Conservation (phyloP, 257 asterid species). For the Dorcoceras hygrometricum region DNA sequence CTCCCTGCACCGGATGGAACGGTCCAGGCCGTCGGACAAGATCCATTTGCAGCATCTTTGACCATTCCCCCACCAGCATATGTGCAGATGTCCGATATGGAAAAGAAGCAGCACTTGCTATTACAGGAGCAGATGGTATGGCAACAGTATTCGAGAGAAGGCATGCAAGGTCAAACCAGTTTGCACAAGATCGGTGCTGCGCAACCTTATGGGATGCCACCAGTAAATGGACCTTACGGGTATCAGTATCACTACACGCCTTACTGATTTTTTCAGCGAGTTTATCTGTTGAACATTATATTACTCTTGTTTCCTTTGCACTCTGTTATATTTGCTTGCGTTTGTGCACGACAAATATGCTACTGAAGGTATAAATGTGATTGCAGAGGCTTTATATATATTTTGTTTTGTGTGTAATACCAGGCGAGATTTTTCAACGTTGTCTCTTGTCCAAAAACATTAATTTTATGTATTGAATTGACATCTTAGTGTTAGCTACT, state of each 20-base stretch:
- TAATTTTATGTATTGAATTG: no score
- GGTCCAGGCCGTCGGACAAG: constrained; percentile 55
- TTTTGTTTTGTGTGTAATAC: no score
- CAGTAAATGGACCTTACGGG: constrained; percentile 46
- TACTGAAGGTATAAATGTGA: neutral
- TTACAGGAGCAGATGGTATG: constrained; percentile 77
- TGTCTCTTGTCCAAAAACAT: neutral
- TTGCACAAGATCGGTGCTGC: constrained; percentile 49
- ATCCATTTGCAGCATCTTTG: constrained; percentile 79
- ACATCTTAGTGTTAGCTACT: neutral
- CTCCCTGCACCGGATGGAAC: constrained; percentile 55
- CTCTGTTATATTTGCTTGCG: neutral
- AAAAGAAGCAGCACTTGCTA: constrained; percentile 69
- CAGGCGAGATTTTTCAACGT: neutral
- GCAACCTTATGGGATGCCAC: constrained; percentile 75
- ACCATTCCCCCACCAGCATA: constrained; percentile 69
- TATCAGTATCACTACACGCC: constrained; percentile 38
- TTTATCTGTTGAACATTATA: neutral
- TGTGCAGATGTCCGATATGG: constrained; percentile 87
- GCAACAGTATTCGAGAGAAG: constrained; percentile 71
- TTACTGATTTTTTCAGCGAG: constrained; percentile 43
- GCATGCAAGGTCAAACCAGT: constrained; percentile 79
- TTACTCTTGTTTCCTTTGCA: neutral
- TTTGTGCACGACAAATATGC: neutral
- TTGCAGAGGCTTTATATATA: no score